Percentiles rank a stretch among this genome's conserved stretches.
These are phyloP conservation scores for Umbelopsis vinacea DNA, from an alignment of 192 early-diverging fungal genomes.

Conservation along the genomic window DNA sequence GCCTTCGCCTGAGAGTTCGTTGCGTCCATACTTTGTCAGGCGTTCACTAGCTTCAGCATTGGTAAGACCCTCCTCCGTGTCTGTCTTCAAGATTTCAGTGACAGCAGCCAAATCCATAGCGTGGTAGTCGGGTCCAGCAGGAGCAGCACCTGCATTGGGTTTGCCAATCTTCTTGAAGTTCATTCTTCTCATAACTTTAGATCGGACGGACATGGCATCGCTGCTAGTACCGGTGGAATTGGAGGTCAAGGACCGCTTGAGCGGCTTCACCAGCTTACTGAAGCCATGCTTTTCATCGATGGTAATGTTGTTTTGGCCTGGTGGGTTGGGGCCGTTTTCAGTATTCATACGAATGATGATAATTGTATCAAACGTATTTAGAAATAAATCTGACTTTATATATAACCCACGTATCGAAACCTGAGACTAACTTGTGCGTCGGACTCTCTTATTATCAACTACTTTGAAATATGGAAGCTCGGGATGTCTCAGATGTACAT, in stretches of 20 bases:
- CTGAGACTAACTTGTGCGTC: conserved; percentile 15
- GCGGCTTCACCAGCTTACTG: not conserved
- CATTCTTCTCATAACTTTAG: conserved; percentile 36
- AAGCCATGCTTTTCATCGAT: not conserved
- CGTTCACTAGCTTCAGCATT: conserved; percentile 50
- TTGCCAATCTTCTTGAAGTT: conserved; percentile 33
- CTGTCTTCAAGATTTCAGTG: conserved; percentile 30
- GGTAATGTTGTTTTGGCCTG: not conserved
- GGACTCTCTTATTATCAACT: not conserved
- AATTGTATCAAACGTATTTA: not conserved
- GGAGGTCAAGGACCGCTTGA: not conserved
- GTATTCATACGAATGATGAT: not conserved
- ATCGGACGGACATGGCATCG: conserved; percentile 35
- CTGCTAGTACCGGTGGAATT: not conserved
- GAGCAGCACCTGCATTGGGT: conserved; percentile 3
- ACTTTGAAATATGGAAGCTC: not conserved
- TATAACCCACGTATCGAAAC: not conserved
- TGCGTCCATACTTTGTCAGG: conserved; percentile 51
- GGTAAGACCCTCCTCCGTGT: conserved; percentile 49
- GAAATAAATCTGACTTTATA: not conserved
- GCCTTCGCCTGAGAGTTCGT: conserved; percentile 72
- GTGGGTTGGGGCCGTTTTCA: not conserved
- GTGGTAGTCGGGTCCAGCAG: conserved; percentile 39
- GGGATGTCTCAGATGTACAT: conserved; percentile 16
- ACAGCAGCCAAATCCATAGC: conserved; percentile 40